These are phyloP conservation scores for Thermothelomyces thermophilus DNA, from an alignment of 2,329 filamentous ascomycete species.

Conservation along the genomic window DNA sequence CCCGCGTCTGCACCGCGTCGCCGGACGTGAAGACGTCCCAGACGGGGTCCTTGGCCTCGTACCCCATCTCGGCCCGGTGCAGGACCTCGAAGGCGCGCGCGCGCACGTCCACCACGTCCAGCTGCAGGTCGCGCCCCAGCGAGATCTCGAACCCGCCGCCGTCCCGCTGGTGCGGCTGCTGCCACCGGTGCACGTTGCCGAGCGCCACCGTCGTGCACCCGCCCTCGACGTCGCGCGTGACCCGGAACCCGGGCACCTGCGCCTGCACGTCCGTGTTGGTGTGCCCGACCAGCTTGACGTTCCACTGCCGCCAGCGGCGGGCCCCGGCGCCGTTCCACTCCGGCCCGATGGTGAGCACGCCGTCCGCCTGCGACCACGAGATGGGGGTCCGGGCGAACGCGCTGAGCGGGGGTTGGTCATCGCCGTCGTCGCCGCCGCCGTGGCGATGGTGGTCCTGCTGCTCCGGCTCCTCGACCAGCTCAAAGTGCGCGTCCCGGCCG, in stretches of 20 bases:
- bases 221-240: conserved; percentile 3
- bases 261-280: conserved; percentile 9
- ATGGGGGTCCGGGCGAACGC: conserved; percentile 21
- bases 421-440: not conserved
- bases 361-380: conserved; percentile 19
- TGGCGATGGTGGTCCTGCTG: not conserved
- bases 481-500: conserved; percentile 42
- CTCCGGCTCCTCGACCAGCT: conserved; percentile 41
- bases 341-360: conserved; percentile 20
- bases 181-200: conserved; percentile 13
- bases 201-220: conserved; percentile 16
- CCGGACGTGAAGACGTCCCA: conserved; percentile 15
- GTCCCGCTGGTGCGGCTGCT: not conserved
- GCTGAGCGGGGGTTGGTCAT: conserved; percentile 8
- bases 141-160: conserved; percentile 15
- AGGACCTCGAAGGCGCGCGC: conserved; percentile 21
- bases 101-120: conserved; percentile 23
- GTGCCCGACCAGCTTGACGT: conserved; percentile 22
- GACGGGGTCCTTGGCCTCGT: conserved; percentile 20
- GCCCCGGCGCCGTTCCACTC: conserved; percentile 13
- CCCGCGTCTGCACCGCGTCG: conserved; percentile 11
- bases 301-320: conserved; percentile 18
- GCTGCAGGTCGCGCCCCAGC: conserved; percentile 20
- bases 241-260: conserved; percentile 6
- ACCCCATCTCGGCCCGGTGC: conserved; percentile 22